Evolutionary conservation across 2,329 filamentous ascomycete species (phyloP).

Genomic region (Scedosporium apiospermum): DNA sequence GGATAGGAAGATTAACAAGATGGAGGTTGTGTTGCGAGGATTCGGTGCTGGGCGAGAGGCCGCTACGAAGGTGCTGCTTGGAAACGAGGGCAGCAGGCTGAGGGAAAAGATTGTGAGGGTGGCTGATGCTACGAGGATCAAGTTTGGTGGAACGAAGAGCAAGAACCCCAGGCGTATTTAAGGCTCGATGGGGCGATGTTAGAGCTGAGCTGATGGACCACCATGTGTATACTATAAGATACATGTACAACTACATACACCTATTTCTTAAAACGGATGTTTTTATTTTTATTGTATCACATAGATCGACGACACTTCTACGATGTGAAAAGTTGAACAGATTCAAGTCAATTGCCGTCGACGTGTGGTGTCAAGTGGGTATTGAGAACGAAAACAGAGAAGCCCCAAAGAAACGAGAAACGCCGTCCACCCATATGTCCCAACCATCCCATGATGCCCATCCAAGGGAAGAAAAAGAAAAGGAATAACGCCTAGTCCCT

Average conservation of each 20-base stretch:
- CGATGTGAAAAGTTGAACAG: not conserved
- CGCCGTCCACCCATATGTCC: not conserved
- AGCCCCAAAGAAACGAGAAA: not conserved
- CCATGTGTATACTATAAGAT: not conserved
- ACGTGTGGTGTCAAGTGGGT: not conserved
- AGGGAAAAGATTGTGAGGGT: constrained; percentile 69
- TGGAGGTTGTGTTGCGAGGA: constrained; percentile 77
- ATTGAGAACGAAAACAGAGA: not conserved
- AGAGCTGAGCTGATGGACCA: not conserved
- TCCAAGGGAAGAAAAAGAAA: not conserved
- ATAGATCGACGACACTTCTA: not conserved
- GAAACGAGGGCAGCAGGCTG: constrained; percentile 69
- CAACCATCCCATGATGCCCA: not conserved
- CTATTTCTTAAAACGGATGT: not conserved
- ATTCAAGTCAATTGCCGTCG: not conserved
- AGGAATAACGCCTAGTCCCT: not conserved
- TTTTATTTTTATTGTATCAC: not conserved
- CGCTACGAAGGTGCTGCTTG: constrained; percentile 79
- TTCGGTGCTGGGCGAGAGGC: constrained; percentile 85
- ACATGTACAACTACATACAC: not conserved
- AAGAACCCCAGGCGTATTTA: constrained; percentile 67
- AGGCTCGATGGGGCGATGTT: not conserved
- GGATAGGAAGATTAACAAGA: constrained; percentile 60
- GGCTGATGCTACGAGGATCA: constrained; percentile 78
- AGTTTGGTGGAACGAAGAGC: constrained; percentile 92